A percentile compares a stretch with the other conserved stretches of the same genome.
phyloP scores from a whole-genome alignment of 2,329 filamentous ascomycete species.

The Fusarium foetens region DNA sequence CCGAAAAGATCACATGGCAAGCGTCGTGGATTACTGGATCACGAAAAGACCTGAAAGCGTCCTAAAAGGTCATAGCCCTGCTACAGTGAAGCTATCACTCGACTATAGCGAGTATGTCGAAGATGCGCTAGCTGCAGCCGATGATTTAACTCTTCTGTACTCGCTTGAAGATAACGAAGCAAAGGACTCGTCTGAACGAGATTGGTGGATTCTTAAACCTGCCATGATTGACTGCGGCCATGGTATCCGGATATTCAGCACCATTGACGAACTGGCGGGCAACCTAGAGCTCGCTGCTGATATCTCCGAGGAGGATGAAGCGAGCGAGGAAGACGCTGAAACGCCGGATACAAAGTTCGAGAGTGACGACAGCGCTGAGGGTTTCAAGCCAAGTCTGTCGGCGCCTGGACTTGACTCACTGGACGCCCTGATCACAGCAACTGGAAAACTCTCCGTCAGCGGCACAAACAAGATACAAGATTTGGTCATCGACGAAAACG shows the following conservation, averaged over 20 bases:
- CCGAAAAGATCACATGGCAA: slow-evolving; percentile 51
- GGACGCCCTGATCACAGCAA: slow-evolving; percentile 47
- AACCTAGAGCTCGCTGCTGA: slow-evolving; percentile 51
- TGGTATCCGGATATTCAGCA: slow-evolving; percentile 54
- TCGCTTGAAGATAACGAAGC: slow-evolving; percentile 50
- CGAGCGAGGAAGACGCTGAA: background rate
- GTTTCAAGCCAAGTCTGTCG: slow-evolving; percentile 39
- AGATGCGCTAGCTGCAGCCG: slow-evolving; percentile 50
- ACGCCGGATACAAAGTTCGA: background rate
- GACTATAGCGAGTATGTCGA: slow-evolving; percentile 54
- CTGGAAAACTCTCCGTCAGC: slow-evolving; percentile 35
- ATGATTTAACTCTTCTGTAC: slow-evolving; percentile 49
- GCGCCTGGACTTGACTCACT: slow-evolving; percentile 44
- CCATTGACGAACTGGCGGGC: slow-evolving; percentile 49
- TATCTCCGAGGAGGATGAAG: slow-evolving; percentile 46
- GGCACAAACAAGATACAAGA: background rate
- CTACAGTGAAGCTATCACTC: slow-evolving; percentile 49
- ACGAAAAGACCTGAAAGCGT: slow-evolving; percentile 50
- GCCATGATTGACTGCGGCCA: slow-evolving; percentile 54
- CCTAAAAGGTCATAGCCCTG: slow-evolving; percentile 46
- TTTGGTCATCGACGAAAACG: slow-evolving; percentile 46
- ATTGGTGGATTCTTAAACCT: slow-evolving; percentile 56
- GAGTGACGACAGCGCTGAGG: background rate
- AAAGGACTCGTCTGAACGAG: slow-evolving; percentile 42
- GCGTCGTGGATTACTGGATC: slow-evolving; percentile 51